Evolutionary conservation across 257 asterid genomes (phyloP).

Genomic region (Scutellaria galericulata): DNA sequence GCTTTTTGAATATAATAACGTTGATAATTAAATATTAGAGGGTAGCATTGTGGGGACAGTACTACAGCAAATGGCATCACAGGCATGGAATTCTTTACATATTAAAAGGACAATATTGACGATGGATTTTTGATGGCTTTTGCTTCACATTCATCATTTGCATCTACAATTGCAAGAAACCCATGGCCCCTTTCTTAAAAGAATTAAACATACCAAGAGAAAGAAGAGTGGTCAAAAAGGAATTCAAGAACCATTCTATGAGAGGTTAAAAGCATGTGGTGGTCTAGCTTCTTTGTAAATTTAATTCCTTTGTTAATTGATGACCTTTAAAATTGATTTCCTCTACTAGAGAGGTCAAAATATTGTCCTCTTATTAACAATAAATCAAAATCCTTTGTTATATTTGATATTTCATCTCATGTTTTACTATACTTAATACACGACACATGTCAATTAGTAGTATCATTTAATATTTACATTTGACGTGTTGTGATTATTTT

Average conservation of each 20-base stretch:
- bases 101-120: slow-evolving; percentile 26
- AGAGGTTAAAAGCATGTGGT: slow-evolving; percentile 10
- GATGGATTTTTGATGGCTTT: slow-evolving; percentile 31
- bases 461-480: too few species aligned
- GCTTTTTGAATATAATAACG: too few species aligned
- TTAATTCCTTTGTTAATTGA: slow-evolving; percentile 17
- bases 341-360: background rate
- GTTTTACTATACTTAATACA: too few species aligned
- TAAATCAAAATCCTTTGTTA: too few species aligned
- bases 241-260: slow-evolving; percentile 22
- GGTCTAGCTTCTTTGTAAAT: slow-evolving; percentile 15
- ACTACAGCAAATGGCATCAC: slow-evolving; percentile 31
- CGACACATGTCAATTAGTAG: too few species aligned
- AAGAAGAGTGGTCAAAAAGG: slow-evolving; percentile 36
- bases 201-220: slow-evolving; percentile 24
- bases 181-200: slow-evolving; percentile 33
- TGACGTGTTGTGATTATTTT: too few species aligned
- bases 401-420: too few species aligned
- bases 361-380: too few species aligned
- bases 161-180: slow-evolving; percentile 17
- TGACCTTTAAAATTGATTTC: background rate
- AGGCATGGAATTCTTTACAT: slow-evolving; percentile 27
- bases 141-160: slow-evolving; percentile 24
- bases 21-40: too few species aligned
- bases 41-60: slow-evolving; percentile 27